Evolutionary conservation across 1,284 basidiomycete species (phyloP).

Genomic region (Lentinula novae-zelandiae): DNA sequence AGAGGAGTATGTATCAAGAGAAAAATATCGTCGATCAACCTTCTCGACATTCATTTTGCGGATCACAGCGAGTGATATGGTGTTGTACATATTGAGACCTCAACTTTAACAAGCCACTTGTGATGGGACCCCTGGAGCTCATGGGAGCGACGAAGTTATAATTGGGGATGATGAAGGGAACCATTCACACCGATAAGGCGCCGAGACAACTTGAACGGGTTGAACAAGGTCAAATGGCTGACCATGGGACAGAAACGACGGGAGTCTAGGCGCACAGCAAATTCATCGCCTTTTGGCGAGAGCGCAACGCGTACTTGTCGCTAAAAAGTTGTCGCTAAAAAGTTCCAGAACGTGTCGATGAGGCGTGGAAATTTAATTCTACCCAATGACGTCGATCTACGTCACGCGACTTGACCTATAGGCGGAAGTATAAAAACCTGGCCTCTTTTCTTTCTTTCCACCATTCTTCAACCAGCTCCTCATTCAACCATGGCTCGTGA

Average conservation of each 20-base stretch:
- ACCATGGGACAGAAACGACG: neutral
- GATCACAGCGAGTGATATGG: constrained; percentile 2
- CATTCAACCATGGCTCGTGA: constrained; percentile 42
- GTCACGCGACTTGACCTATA: constrained; percentile 28
- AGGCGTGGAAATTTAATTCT: neutral
- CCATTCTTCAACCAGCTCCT: constrained; percentile 2
- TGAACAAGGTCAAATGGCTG: neutral
- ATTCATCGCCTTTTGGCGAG: neutral
- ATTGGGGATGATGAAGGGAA: neutral
- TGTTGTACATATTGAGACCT: neutral
- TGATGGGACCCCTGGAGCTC: neutral
- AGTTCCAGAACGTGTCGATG: neutral
- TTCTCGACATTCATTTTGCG: neutral
- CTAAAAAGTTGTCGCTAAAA: neutral
- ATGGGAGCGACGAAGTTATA: neutral
- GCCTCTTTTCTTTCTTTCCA: neutral
- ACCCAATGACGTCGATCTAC: constrained; percentile 36
- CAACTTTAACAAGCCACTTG: neutral
- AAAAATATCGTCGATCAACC: neutral
- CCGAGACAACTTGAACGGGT: neutral
- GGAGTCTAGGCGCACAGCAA: neutral
- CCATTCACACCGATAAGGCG: neutral
- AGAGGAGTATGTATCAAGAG: neutral
- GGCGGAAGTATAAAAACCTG: constrained; percentile 26
- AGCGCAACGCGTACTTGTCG: neutral